Conservation (phyloP, 2,329 filamentous ascomycete genomes). For the Xylaria sp. region DNA sequence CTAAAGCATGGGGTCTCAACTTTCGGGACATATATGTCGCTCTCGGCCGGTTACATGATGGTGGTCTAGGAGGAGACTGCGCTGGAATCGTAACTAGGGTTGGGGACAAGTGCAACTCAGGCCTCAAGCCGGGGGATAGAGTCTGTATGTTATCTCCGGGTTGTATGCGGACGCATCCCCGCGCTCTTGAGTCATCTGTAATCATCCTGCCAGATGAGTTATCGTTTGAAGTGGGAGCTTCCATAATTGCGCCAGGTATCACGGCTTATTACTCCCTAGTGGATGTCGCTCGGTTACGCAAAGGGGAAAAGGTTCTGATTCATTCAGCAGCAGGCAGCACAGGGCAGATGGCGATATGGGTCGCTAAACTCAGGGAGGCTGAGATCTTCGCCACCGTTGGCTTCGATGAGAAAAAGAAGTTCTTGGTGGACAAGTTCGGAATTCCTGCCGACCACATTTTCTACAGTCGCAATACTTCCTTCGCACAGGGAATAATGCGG, state of each 20-base stretch:
- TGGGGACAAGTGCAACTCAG: background rate
- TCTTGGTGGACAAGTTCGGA: slow-evolving; percentile 47
- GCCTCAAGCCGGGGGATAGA: slow-evolving; percentile 17
- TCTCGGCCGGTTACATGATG: slow-evolving; percentile 6
- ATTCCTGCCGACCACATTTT: slow-evolving; percentile 51
- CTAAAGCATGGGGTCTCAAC: slow-evolving; percentile 21
- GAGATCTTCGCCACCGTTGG: slow-evolving; percentile 51
- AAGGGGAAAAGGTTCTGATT: slow-evolving; percentile 44
- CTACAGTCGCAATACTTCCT: slow-evolving; percentile 47
- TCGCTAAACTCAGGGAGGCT: slow-evolving; percentile 37
- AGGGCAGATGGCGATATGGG: slow-evolving; percentile 41
- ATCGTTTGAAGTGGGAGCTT: slow-evolving; percentile 34
- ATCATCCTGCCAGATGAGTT: slow-evolving; percentile 10
- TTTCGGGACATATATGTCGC: slow-evolving; percentile 33
- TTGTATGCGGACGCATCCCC: background rate
- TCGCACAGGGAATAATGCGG: slow-evolving; percentile 47
- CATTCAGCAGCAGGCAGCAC: slow-evolving; percentile 43
- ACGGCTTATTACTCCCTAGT: slow-evolving; percentile 49
- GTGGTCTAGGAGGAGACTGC: slow-evolving; percentile 28
- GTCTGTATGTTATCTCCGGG: background rate
- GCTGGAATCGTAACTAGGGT: slow-evolving; percentile 23
- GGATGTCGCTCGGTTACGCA: slow-evolving; percentile 43
- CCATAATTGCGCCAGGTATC: slow-evolving; percentile 34
- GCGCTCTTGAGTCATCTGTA: background rate
- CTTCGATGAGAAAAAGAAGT: slow-evolving; percentile 48